These are phyloP conservation scores for Kodamaea laetipori DNA, from an alignment of 805 yeast genomes.

Conservation along the genomic window DNA sequence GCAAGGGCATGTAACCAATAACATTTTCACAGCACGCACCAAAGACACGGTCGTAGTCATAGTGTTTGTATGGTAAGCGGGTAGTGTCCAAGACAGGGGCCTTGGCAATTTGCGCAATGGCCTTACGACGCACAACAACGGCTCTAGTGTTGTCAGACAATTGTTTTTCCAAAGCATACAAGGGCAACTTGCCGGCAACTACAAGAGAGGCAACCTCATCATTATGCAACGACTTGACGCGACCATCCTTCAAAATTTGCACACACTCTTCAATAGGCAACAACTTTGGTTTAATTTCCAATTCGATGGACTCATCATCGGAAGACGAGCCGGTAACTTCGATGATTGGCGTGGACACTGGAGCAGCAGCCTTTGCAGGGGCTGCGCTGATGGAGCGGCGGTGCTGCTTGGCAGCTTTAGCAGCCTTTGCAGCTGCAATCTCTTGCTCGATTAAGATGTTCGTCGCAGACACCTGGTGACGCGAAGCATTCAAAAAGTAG, in stretches of 20 bases:
- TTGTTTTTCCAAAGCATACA: slow-evolving; percentile 93
- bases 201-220: slow-evolving; percentile 76
- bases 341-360: neutral
- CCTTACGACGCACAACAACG: slow-evolving; percentile 86
- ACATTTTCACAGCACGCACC: slow-evolving; percentile 99
- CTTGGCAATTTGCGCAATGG: slow-evolving; percentile 80
- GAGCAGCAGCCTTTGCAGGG: slow-evolving; percentile 20
- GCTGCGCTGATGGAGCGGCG: slow-evolving; percentile 22
- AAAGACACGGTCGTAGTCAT: slow-evolving; percentile 93
- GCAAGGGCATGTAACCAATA: slow-evolving; percentile 93
- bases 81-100: slow-evolving; percentile 76
- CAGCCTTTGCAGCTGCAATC: slow-evolving; percentile 31
- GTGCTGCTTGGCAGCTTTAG: slow-evolving; percentile 9
- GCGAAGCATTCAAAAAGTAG: slow-evolving; percentile 84
- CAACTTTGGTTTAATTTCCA: slow-evolving; percentile 24
- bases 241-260: slow-evolving; percentile 67
- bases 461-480: slow-evolving; percentile 55
- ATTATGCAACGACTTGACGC: slow-evolving; percentile 63
- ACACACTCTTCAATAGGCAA: slow-evolving; percentile 67
- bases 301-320: slow-evolving; percentile 24
- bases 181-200: slow-evolving; percentile 75
- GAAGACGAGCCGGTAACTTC: slow-evolving; percentile 5
- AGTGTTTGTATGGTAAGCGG: slow-evolving; percentile 75
- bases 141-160: slow-evolving; percentile 89
- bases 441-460: slow-evolving; percentile 43